These are phyloP conservation scores for Termitomyces sp. DNA, from an alignment of 768 basidiomycete species.

Conservation along the genomic window DNA sequence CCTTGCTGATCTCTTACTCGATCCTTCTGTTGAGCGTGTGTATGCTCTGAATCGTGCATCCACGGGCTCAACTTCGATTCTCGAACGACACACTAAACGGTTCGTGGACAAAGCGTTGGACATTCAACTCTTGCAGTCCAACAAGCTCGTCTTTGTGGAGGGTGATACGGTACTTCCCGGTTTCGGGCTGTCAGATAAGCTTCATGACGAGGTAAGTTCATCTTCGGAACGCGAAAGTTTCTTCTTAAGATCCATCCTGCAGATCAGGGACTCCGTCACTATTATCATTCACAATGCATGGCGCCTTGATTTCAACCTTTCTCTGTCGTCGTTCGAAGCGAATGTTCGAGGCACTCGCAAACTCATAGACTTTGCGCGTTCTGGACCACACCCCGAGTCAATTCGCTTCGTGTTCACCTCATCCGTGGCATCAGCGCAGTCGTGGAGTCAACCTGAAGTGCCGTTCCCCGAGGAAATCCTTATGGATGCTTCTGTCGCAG, in stretches of 20 bases:
- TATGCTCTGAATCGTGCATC: conserved; percentile 18
- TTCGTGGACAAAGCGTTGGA: conserved; percentile 27
- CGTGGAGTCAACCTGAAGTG: conserved; percentile 24
- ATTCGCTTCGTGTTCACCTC: conserved; percentile 38
- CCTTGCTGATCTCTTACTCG: conserved; percentile 11
- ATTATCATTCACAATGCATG: conserved; percentile 41
- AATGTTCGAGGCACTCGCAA: conserved; percentile 44
- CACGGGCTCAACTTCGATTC: conserved; percentile 3
- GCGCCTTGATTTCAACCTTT: conserved; percentile 44
- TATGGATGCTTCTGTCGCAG: conserved; percentile 26
- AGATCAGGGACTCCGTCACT: conserved; percentile 31
- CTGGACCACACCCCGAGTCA: conserved; percentile 19
- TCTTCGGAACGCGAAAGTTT: background rate
- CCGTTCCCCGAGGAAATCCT: conserved; percentile 33
- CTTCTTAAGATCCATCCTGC: background rate
- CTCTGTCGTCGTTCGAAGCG: conserved; percentile 46
- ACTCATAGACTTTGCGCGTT: conserved; percentile 37
- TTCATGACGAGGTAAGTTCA: conserved; percentile 20
- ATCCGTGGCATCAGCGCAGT: conserved; percentile 31
- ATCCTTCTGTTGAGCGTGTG: conserved; percentile 10
- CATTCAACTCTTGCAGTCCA: conserved; percentile 18
- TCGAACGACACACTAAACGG: conserved; percentile 15
- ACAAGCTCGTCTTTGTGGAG: conserved; percentile 31
- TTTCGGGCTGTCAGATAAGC: conserved; percentile 24
- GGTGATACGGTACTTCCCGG: conserved; percentile 23